These are phyloP conservation scores for Pleurotus pulmonarius DNA, from an alignment of 768 basidiomycete species.

Conservation along the genomic window DNA sequence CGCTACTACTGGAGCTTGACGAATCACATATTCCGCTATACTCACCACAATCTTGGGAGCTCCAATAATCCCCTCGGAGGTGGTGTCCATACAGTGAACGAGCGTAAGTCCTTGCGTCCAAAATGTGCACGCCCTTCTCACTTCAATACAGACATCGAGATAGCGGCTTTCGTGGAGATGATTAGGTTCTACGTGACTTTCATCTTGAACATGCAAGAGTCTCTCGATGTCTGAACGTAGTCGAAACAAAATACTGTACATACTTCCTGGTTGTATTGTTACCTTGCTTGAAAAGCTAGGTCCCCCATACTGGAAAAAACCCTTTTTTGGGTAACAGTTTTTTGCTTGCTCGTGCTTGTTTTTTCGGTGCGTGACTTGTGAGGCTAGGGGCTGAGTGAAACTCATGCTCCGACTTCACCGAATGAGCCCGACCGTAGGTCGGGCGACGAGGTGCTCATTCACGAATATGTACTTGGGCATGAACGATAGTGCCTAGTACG, in stretches of 20 bases:
- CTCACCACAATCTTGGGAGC: slow-evolving; percentile 34
- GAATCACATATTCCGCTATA: slow-evolving; percentile 70
- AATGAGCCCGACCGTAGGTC: no score
- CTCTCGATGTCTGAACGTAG: slow-evolving; percentile 15
- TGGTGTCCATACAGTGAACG: slow-evolving; percentile 69
- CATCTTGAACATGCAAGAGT: slow-evolving; percentile 67
- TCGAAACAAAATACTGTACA: not conserved
- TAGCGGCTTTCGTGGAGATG: slow-evolving; percentile 54
- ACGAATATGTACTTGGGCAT: no score
- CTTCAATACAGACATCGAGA: slow-evolving; percentile 38
- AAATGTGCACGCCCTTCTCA: not conserved
- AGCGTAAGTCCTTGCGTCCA: slow-evolving; percentile 39
- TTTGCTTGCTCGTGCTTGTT: no score
- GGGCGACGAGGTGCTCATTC: no score
- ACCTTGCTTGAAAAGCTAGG: no score
- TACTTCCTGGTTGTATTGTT: not conserved
- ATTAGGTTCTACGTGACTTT: slow-evolving; percentile 63
- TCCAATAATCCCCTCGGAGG: slow-evolving; percentile 23
- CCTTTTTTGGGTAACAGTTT: no score
- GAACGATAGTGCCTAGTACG: no score
- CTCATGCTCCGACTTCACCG: no score
- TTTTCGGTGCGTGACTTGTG: no score
- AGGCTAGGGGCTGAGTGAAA: no score
- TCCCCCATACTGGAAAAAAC: no score
- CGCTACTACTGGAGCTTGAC: slow-evolving; percentile 56